Percentiles rank a stretch among this genome's conserved stretches.
These are phyloP conservation scores for Chalciporus chontae DNA, from an alignment of 768 basidiomycete genomes.

Conservation along the genomic window DNA sequence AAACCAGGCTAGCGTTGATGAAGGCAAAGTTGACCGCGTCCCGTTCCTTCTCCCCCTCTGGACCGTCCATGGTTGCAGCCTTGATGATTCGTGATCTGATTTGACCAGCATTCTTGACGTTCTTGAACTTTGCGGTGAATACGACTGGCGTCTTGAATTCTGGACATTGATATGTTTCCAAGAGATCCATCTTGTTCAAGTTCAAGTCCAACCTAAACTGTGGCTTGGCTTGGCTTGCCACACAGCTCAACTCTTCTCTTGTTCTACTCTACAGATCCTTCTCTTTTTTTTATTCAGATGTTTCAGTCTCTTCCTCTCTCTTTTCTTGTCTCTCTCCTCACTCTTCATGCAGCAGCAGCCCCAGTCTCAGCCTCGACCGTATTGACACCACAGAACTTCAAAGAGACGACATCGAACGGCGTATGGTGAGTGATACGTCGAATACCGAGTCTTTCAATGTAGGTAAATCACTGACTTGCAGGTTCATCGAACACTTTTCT, in stretches of 20 bases:
- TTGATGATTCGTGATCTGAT: slow-evolving; percentile 66
- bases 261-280: not conserved
- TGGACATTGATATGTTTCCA: slow-evolving; percentile 57
- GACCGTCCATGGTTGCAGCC: slow-evolving; percentile 59
- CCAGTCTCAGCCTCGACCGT: slow-evolving; percentile 32
- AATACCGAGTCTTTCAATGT: not conserved
- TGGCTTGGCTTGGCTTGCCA: no score
- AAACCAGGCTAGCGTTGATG: slow-evolving; percentile 78
- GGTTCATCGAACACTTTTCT: slow-evolving; percentile 86
- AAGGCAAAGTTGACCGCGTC: slow-evolving; percentile 88
- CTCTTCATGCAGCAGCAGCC: slow-evolving; percentile 30
- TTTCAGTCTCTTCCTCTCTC: slow-evolving; percentile 19
- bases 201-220: no score
- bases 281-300: not conserved
- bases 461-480: slow-evolving; percentile 8
- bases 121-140: slow-evolving; percentile 62
- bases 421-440: slow-evolving; percentile 44
- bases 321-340: slow-evolving; percentile 29
- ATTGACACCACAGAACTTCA: slow-evolving; percentile 62
- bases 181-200: slow-evolving; percentile 26
- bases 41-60: slow-evolving; percentile 63
- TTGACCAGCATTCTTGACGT: slow-evolving; percentile 59
- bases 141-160: slow-evolving; percentile 47
- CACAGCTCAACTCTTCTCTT: no score
- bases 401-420: slow-evolving; percentile 48